Evolutionary conservation across 495 filamentous ascomycete species (phyloP).

Genomic region (Daldinia caldariorum): DNA sequence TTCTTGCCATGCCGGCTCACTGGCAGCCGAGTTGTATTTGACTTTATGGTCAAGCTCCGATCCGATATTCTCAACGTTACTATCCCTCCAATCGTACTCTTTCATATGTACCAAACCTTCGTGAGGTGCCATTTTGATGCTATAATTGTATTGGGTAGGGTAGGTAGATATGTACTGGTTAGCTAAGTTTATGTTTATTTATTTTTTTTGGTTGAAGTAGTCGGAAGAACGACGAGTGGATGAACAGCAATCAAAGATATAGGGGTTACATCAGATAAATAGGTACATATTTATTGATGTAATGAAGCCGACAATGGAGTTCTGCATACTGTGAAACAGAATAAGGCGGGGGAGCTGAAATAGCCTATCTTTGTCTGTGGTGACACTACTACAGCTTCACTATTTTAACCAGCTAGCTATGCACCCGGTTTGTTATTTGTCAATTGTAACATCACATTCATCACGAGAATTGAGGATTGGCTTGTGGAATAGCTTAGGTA

Average conservation of each 20-base stretch:
- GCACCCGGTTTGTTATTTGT: no score
- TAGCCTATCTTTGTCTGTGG: not conserved
- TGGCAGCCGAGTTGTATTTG: constrained; percentile 68
- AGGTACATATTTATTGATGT: no score
- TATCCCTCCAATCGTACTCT: constrained; percentile 69
- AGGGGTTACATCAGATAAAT: no score
- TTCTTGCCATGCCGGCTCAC: constrained; percentile 71
- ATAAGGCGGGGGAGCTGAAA: constrained; percentile 34
- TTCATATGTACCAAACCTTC: constrained; percentile 66
- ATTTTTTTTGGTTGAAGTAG: no score
- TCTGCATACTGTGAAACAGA: constrained; percentile 4
- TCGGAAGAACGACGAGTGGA: no score
- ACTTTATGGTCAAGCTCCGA: constrained; percentile 69
- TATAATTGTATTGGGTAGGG: not conserved
- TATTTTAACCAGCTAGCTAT: not conserved
- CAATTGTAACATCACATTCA: no score
- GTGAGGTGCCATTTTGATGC: constrained; percentile 60
- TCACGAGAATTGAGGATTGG: no score
- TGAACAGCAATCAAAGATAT: no score
- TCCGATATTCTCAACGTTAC: constrained; percentile 69
- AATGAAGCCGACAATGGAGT: not conserved
- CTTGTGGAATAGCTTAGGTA: no score
- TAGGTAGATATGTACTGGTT: not conserved
- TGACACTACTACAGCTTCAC: not conserved
- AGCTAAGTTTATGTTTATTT: no score